Base-by-base conservation (phyloP, 2,329 filamentous ascomycete genomes). In the Stromatinia cepivora region DNA sequence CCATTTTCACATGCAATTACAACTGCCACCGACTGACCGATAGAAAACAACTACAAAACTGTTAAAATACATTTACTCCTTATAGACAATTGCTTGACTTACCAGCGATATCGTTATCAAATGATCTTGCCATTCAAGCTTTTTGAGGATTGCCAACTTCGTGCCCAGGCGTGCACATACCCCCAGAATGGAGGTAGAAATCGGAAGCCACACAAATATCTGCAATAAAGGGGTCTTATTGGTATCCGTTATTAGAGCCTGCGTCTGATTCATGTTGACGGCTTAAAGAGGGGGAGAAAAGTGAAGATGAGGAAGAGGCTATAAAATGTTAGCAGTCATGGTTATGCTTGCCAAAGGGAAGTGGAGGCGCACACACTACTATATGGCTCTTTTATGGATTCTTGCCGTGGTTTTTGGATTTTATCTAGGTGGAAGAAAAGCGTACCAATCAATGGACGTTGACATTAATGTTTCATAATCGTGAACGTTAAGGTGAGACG, bases 1-100 rank as follows among this genome's bases (percentile, higher is more conserved):
- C 63, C 68, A 52, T 67, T 66, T n/a, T 34, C 52, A 67, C 62
- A 66, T 39, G 66, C 45, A n/a, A 70, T 58, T n/a, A 45, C 62
- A 58, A 59, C 54, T 3, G 68, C 53, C 7, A 42, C 46, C 11
- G 68, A 67, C 31, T 70, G 68, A 11, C 54, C 54, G 20, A 66
- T 48, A 20, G 68, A 42, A 58, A 66, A 59, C 4, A 45, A 0
- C 68, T 70, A 48, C 6, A 45, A 36, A 10, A 50, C 15, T 3
- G 36, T 53, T 31, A 53, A 39, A 28, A 56, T 7, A 15, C 13
- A 13, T 53, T 13, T 6, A n/a, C 2, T 7, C 10, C 8, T 1
- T 9, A 56, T 39, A 13, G 17, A 22, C 20, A 36, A n/a, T n/a
- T n/a, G n/a, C 20, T 25, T 31, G 3, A 31, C 36, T 56, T n/a